A percentile compares a stretch with the other conserved stretches of the same genome.
phyloP scores from a whole-genome alignment of 2,329 filamentous ascomycete genomes.

The Exophiala sp. region DNA sequence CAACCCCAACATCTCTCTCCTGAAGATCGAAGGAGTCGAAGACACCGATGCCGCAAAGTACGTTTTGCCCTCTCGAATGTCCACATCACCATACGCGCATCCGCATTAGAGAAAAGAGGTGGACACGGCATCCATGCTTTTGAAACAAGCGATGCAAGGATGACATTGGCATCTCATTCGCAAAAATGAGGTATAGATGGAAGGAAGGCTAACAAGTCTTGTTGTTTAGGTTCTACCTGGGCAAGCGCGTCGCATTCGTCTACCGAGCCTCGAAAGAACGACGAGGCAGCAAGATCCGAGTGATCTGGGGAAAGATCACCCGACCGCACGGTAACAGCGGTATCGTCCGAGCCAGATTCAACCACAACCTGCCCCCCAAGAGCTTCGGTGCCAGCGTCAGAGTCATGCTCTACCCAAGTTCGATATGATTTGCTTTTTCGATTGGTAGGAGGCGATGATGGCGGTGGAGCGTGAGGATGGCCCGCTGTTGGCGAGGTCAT shows the following conservation, averaged over 20 bases:
- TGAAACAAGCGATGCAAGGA: neutral
- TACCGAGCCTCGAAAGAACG: slow-evolving; percentile 94
- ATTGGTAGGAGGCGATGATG: neutral
- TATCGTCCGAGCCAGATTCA: slow-evolving; percentile 96
- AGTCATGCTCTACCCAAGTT: slow-evolving; percentile 96
- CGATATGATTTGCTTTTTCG: slow-evolving; percentile 56
- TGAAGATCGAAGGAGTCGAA: slow-evolving; percentile 99
- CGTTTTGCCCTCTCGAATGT: slow-evolving; percentile 29
- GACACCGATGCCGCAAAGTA: slow-evolving; percentile 82
- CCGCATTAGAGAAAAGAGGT: neutral
- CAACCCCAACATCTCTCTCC: slow-evolving; percentile 82
- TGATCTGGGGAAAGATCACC: slow-evolving; percentile 99
- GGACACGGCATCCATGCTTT: neutral
- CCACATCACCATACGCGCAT: neutral
- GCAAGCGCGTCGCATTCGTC: slow-evolving; percentile 98
- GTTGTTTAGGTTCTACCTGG: slow-evolving; percentile 71
- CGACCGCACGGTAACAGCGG: slow-evolving; percentile 96
- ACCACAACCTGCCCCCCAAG: slow-evolving; percentile 89
- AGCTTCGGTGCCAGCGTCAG: slow-evolving; percentile 94
- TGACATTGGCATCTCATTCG: neutral
- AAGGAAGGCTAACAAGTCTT: slow-evolving; percentile 3
- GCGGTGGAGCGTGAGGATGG: neutral
- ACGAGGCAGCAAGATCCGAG: slow-evolving; percentile 95
- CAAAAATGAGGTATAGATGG: neutral
- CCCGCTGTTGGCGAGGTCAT: neutral